Evolutionary conservation across 2,329 filamentous ascomycete genomes (phyloP), one percentile per base, ranked within the genome.

Genomic region (Fusarium equiseti): DNA sequence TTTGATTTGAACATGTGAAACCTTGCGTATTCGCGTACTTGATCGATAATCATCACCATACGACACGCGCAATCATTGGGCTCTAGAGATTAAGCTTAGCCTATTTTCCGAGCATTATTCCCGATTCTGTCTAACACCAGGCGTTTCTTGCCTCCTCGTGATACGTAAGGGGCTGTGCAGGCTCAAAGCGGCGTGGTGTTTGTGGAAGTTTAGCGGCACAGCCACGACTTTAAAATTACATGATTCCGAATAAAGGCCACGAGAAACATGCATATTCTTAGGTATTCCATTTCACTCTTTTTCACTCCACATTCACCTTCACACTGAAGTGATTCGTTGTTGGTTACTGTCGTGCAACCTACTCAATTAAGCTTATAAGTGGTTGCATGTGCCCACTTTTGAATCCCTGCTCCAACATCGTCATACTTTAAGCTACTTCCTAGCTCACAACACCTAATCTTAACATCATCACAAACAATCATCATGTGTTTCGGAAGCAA

Each of bases 401-500:
- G n/a, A 45, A 64, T 42, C 51, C 67, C 53, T 71, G 62, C 46
- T 48, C 29, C 26, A 31, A 52, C 44, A 58, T 68, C 67, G 44
- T 70, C 67, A 70, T 58, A 42, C 18, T 27, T 44, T 45, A 43
- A 22, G 11, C 18, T 27, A 22, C 15, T 35, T 56, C 18, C 29
- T n/a, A 35, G 42, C 18, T n/a, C 18, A 45, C 40, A 24, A 31
- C 54, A 50, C 35, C 31, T 62, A 51, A 53, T 54, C 51, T 42
- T 27, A 57, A 32, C 54, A 51, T 22, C 38, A 45, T 40, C 29
- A 43, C 29, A 38, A 43, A 35, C 31, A 45, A 44, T 60, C 62
- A 63, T 40, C 49, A 87, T 87, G 85, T 87, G 85, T 76, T 87
- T 87, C 71, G 83, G 84, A 46, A 78, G 78, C 69, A 84, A 83